Evolutionary conservation across 257 asterid genomes (phyloP).

Genomic region (Asclepias syriaca): DNA sequence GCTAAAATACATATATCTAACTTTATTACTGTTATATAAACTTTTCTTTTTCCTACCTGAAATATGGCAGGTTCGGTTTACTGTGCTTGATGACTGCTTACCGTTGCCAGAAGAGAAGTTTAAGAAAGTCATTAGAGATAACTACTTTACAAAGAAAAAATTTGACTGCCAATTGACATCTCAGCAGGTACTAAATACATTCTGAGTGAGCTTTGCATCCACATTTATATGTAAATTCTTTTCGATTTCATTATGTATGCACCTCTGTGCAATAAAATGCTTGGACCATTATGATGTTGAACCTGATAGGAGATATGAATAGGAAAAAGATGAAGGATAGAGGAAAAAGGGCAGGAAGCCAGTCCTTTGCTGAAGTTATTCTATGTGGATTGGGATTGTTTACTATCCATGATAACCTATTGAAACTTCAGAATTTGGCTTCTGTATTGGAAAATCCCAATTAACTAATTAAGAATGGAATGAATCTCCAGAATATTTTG

Average conservation of each 20-base stretch:
- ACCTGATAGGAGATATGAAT: background rate
- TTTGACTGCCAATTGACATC: conserved; percentile 63
- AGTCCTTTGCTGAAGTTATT: background rate
- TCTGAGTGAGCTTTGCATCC: background rate
- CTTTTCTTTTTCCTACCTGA: background rate
- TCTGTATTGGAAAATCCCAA: background rate
- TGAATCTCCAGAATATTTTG: background rate
- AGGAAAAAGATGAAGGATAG: background rate
- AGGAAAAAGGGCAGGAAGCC: background rate
- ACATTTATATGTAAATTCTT: background rate
- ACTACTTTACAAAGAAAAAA: conserved; percentile 59
- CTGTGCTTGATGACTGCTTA: conserved; percentile 54
- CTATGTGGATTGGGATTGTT: too few species aligned
- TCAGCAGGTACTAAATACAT: conserved; percentile 47
- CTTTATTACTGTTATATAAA: too few species aligned
- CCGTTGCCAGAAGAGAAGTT: conserved; percentile 85
- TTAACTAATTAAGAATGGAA: background rate
- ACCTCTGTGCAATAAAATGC: background rate
- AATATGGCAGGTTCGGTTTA: conserved; percentile 64
- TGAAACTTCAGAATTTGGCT: background rate
- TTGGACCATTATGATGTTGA: background rate
- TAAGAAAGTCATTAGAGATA: conserved; percentile 55
- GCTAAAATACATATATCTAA: background rate
- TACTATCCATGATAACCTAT: background rate
- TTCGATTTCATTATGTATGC: background rate